Conservation (phyloP, 257 asterid species). For the Cordia subcordata region DNA sequence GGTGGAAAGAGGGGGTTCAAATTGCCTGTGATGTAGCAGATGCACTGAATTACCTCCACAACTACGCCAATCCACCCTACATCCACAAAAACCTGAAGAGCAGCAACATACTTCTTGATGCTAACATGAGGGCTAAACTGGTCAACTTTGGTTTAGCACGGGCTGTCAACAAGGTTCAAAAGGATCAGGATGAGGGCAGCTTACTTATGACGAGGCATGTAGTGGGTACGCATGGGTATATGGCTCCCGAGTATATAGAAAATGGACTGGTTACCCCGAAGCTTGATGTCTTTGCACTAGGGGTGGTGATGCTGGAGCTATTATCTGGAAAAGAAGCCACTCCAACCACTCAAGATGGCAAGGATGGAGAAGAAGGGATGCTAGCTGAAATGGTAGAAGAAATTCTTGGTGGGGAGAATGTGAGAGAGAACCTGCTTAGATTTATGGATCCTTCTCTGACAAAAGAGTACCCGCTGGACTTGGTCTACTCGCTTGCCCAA, state of each 20-base stretch:
- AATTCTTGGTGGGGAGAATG: slow-evolving; percentile 7
- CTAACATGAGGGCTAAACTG: slow-evolving; percentile 45
- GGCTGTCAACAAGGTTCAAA: slow-evolving; percentile 10
- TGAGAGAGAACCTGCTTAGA: slow-evolving; percentile 35
- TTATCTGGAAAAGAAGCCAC: slow-evolving; percentile 16
- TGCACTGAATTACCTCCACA: slow-evolving; percentile 60
- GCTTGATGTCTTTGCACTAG: slow-evolving; percentile 7
- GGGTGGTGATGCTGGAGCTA: slow-evolving; percentile 19
- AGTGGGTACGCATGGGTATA: slow-evolving; percentile 1
- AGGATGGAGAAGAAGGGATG: background rate
- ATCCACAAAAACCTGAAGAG: slow-evolving; percentile 59
- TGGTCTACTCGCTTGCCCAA: slow-evolving; percentile 43
- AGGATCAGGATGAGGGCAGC: background rate
- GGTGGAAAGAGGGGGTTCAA: slow-evolving; percentile 55
- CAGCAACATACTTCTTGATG: slow-evolving; percentile 47
- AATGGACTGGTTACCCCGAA: slow-evolving; percentile 3
- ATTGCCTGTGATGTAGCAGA: slow-evolving; percentile 53
- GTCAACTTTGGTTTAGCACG: slow-evolving; percentile 40
- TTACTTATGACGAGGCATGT: slow-evolving; percentile 31
- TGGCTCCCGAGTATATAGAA: slow-evolving; percentile 7
- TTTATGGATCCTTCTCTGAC: slow-evolving; percentile 43
- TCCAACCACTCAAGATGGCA: background rate
- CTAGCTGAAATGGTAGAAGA: background rate
- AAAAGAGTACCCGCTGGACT: slow-evolving; percentile 37
- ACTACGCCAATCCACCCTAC: slow-evolving; percentile 53